phyloP scores from a whole-genome alignment of 2,329 filamentous ascomycete species.

The Fusarium citri region DNA sequence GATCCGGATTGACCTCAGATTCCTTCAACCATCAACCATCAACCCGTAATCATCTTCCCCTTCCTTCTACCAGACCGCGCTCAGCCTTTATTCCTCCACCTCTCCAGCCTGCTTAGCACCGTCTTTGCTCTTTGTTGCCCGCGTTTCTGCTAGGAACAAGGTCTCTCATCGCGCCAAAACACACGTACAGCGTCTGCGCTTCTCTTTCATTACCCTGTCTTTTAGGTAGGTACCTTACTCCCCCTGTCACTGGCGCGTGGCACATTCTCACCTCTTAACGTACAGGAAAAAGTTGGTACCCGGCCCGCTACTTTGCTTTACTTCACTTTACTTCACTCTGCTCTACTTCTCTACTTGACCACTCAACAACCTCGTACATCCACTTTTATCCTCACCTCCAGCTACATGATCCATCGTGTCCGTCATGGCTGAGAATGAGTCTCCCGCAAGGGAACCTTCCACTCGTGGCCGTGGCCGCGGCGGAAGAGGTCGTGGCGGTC shows the following conservation, averaged over 20 bases:
- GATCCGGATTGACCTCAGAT: constrained; percentile 18
- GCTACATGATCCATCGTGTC: constrained; percentile 50
- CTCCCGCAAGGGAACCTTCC: constrained; percentile 52
- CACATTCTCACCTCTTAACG: constrained; percentile 39
- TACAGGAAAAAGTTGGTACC: constrained; percentile 39
- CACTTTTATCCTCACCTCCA: constrained; percentile 18
- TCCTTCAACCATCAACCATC: constrained; percentile 37
- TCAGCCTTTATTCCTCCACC: not conserved
- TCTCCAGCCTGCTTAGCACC: not conserved
- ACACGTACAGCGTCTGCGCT: constrained; percentile 28
- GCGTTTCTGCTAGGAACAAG: constrained; percentile 23
- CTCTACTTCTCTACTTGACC: no score
- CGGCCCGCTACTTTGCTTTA: constrained; percentile 33
- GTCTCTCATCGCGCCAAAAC: constrained; percentile 33
- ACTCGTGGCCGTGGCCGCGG: constrained; percentile 53
- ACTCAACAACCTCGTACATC: constrained; percentile 7
- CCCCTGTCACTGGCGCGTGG: constrained; percentile 41
- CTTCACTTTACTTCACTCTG: constrained; percentile 28
- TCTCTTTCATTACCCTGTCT: constrained; percentile 24
- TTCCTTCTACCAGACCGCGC: constrained; percentile 2
- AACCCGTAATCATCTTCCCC: constrained; percentile 27
- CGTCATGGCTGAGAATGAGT: constrained; percentile 55
- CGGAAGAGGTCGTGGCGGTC: constrained; percentile 49
- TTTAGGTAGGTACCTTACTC: constrained; percentile 16
- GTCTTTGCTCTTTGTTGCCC: constrained; percentile 5